These are phyloP conservation scores for Neonectria punicea DNA, from an alignment of 2,329 filamentous ascomycete species.

Conservation along the genomic window DNA sequence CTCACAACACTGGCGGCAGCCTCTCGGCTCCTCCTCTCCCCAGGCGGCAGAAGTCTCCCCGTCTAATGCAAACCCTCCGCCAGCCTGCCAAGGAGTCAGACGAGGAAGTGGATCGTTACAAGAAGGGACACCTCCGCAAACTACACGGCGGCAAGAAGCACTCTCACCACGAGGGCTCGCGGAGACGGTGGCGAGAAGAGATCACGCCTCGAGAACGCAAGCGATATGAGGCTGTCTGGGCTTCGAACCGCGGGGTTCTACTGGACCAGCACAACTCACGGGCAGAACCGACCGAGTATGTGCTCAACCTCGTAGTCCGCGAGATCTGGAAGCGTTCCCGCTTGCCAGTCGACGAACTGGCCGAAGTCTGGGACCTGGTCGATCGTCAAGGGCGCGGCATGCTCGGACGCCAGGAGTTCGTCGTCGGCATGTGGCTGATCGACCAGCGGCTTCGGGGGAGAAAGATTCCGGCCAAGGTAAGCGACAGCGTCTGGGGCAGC, in stretches of 20 bases:
- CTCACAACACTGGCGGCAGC: slow-evolving; percentile 52
- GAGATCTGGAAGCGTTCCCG: slow-evolving; percentile 82
- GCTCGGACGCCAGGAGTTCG: slow-evolving; percentile 76
- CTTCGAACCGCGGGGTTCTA: slow-evolving; percentile 76
- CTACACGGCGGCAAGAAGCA: slow-evolving; percentile 71
- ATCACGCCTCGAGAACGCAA: slow-evolving; percentile 79
- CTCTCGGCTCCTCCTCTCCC: slow-evolving; percentile 51
- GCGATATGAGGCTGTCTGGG: slow-evolving; percentile 86
- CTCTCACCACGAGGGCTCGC: slow-evolving; percentile 79
- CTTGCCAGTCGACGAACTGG: slow-evolving; percentile 73
- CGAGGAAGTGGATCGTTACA: slow-evolving; percentile 64
- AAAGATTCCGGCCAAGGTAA: slow-evolving; percentile 78
- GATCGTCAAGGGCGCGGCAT: slow-evolving; percentile 65
- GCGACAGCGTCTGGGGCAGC: slow-evolving; percentile 81
- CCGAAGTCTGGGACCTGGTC: slow-evolving; percentile 82
- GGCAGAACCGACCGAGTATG: slow-evolving; percentile 57
- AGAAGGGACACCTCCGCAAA: slow-evolving; percentile 60
- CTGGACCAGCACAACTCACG: slow-evolving; percentile 44
- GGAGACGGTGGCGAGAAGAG: slow-evolving; percentile 80
- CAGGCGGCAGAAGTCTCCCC: slow-evolving; percentile 58
- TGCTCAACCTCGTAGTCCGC: slow-evolving; percentile 74
- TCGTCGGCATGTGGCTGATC: slow-evolving; percentile 85
- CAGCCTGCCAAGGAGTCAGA: slow-evolving; percentile 61
- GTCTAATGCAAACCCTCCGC: slow-evolving; percentile 74
- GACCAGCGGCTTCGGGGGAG: slow-evolving; percentile 83